A percentile compares a stretch with the other conserved stretches of the same genome.
phyloP scores from a whole-genome alignment of 1,139 yeast species.

The Taphrina wiesneri region DNA sequence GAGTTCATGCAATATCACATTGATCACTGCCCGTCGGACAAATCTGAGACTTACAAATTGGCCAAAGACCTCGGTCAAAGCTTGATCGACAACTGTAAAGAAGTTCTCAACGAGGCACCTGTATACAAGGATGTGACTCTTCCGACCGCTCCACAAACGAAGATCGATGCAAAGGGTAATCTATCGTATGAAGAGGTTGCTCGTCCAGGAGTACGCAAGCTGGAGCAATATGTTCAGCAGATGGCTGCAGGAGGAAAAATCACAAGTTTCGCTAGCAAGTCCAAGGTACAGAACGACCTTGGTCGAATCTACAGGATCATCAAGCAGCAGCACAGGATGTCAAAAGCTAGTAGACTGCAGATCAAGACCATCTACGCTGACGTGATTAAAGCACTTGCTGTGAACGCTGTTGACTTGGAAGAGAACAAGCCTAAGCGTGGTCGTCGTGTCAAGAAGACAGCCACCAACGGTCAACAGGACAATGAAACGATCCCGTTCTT shows the following conservation, averaged over 20 bases:
- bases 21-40: constrained; percentile 83
- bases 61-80: constrained; percentile 90
- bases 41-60: constrained; percentile 84
- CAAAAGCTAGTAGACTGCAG: constrained; percentile 66
- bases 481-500: constrained; percentile 87
- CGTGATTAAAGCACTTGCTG: constrained; percentile 66
- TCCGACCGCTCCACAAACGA: constrained; percentile 94
- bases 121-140: constrained; percentile 91
- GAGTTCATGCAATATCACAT: constrained; percentile 97
- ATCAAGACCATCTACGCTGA: constrained; percentile 79
- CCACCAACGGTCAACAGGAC: constrained; percentile 50
- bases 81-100: constrained; percentile 91
- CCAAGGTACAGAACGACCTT: constrained; percentile 65
- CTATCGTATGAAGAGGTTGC: constrained; percentile 79
- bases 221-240: constrained; percentile 92
- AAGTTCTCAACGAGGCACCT: constrained; percentile 76
- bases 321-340: constrained; percentile 52
- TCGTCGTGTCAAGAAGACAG: constrained; percentile 23
- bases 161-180: constrained; percentile 83
- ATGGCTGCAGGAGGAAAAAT: constrained; percentile 94
- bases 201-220: constrained; percentile 87
- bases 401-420: constrained; percentile 33
- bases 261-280: constrained; percentile 69
- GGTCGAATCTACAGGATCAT: constrained; percentile 79
- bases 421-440: constrained; percentile 32